Evolutionary conservation across 2,329 filamentous ascomycete species (phyloP).

Genomic region (Pyrenochaeta sp.): DNA sequence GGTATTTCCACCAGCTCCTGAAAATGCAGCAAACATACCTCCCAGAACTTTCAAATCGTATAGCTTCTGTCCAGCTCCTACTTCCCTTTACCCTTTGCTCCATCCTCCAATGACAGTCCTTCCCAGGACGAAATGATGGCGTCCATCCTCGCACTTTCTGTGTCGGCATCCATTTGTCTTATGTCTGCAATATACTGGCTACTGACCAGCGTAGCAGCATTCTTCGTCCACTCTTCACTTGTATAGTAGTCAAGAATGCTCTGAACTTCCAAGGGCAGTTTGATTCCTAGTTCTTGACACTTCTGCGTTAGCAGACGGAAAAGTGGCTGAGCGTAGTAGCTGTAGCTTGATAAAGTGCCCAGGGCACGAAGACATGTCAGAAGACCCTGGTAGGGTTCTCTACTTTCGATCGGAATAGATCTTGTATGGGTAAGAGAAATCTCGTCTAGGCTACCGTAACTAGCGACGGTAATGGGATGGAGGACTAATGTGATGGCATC

Average conservation of each 20-base stretch:
- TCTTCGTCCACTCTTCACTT: conserved; percentile 41
- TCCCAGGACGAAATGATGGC: conserved; percentile 38
- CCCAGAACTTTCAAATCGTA: not conserved
- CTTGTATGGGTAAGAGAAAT: conserved; percentile 16
- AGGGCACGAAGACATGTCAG: conserved; percentile 37
- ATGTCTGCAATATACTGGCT: conserved; percentile 41
- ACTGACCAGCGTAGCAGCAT: conserved; percentile 32
- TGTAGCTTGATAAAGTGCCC: conserved; percentile 27
- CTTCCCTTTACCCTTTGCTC: conserved; percentile 1
- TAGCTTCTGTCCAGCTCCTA: not conserved
- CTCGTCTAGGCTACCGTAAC: conserved; percentile 38
- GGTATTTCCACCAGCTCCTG: not conserved
- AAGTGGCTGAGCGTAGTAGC: conserved; percentile 38
- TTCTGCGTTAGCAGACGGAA: conserved; percentile 39
- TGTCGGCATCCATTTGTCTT: conserved; percentile 16
- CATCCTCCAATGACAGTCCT: conserved; percentile 22
- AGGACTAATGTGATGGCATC: conserved; percentile 33
- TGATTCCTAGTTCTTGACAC: conserved; percentile 27
- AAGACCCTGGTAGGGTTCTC: conserved; percentile 34
- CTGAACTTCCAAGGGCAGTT: conserved; percentile 29
- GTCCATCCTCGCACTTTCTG: conserved; percentile 36
- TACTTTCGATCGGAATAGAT: conserved; percentile 8
- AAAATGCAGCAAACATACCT: not conserved
- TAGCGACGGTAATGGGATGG: conserved; percentile 33
- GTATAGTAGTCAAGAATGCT: conserved; percentile 27